Base-by-base conservation (phyloP, 139 green algal species). In the Eudorina sp. region DNA sequence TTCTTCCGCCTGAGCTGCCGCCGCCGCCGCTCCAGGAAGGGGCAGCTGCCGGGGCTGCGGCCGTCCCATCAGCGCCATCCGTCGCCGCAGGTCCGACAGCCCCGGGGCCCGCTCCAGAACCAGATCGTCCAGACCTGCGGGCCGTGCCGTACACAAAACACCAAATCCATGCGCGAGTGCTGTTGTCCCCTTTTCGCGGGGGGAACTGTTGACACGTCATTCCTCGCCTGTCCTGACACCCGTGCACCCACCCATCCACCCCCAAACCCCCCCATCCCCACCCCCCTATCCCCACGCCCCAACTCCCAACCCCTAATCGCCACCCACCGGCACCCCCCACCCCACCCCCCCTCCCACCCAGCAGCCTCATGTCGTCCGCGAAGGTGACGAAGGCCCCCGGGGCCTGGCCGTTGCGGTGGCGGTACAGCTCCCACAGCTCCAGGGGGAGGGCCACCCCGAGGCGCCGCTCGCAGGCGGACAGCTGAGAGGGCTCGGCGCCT, bases 401-500 rank as follows among this genome's bases (percentile, higher is more conserved):
- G 23, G 84, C 84, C 51, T 89, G 84, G 53, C 84, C 84, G 27
- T 19, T 40, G 29, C 84, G 70, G 69, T 41, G 48, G 38, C 84
- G 84, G 29, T 73, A 66, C 19, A 89, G 84, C 70, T 89, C 84
- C 84, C 84, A 89, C 70, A 89, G 53, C 84, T 89, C 68, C 36
- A 4, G 45, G 25, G 84, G 84, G 53, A 89, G 72, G 1, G 18
- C 6, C 18, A 38, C 40, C 18, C 83, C 36, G 51, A 83, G 53
- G 29, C 53, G 72, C 14, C 3, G 19, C 83, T 83, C 70, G 13
- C n/a, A n/a, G 0, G 70, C 83, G 31, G 36, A 46, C 40, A 83
- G 27, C 70, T 36, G 27, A 38, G 60, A 27, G 23, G 83, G 40
- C 3, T 40, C 11, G 18, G 70, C 70, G 53, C 83, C 83, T 72